Evolutionary conservation across 371 early-diverging fungal species (phyloP).

Genomic region (Mortierella sp.): DNA sequence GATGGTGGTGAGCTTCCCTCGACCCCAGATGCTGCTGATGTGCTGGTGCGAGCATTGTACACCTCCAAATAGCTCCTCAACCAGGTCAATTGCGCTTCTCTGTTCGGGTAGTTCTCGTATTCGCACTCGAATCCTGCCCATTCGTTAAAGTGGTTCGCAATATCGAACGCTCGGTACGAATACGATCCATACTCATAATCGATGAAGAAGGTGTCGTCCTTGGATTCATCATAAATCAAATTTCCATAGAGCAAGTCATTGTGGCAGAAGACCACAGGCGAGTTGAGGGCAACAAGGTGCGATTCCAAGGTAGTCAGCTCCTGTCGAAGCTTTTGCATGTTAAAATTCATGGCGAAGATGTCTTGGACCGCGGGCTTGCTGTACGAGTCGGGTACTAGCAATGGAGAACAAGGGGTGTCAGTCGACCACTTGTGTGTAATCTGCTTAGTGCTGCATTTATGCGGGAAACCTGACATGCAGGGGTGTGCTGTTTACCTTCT

Average conservation of each 20-base stretch:
- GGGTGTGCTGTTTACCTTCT: too few relatives aligned
- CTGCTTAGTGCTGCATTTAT: too few relatives aligned
- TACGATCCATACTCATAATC: constrained; percentile 95
- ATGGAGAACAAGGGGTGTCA: background rate
- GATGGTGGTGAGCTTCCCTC: background rate
- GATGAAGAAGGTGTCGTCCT: constrained; percentile 78
- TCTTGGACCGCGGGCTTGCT: constrained; percentile 65
- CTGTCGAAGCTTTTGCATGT: constrained; percentile 62
- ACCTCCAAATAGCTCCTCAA: constrained; percentile 62
- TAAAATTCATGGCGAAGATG: constrained; percentile 70
- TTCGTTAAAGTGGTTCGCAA: constrained; percentile 96
- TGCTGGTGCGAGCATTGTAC: background rate
- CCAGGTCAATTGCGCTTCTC: constrained; percentile 79
- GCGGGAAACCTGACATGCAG: too few relatives aligned
- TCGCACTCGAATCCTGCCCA: constrained; percentile 91
- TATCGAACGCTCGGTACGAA: constrained; percentile 90
- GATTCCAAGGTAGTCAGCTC: constrained; percentile 57
- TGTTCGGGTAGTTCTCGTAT: constrained; percentile 82
- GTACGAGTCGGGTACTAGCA: constrained; percentile 77
- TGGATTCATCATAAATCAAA: constrained; percentile 78
- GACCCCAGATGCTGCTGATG: background rate
- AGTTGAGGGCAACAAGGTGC: constrained; percentile 60
- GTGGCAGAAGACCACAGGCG: constrained; percentile 92
- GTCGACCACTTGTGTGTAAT: too few relatives aligned
- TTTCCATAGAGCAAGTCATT: constrained; percentile 93